Conservation (phyloP, 176 grass and related monocot species). For the Oryza officinalis region DNA sequence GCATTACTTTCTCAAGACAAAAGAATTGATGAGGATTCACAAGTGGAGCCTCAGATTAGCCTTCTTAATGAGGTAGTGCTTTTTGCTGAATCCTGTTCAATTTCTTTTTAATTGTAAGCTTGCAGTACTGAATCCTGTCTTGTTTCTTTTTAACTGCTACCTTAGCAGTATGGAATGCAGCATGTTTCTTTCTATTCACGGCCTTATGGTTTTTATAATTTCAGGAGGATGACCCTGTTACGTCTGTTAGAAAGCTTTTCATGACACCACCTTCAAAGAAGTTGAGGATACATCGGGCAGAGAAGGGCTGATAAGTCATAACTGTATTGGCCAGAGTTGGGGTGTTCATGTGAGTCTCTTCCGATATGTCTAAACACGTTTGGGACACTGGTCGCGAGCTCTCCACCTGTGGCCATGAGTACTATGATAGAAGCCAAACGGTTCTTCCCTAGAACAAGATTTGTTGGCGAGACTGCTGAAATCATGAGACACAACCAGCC, state of each 20-base stretch:
- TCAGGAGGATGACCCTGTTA: constrained; percentile 79
- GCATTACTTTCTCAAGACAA: constrained; percentile 67
- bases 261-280: constrained; percentile 61
- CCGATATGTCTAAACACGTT: not conserved
- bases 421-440: not conserved
- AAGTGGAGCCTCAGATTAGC: constrained; percentile 42
- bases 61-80: constrained; percentile 67
- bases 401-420: not conserved
- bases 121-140: constrained; percentile 34
- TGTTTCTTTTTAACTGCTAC: constrained; percentile 11
- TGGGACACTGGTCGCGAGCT: not conserved
- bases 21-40: constrained; percentile 31
- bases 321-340: constrained; percentile 5
- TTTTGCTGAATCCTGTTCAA: constrained; percentile 37
- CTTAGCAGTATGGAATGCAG: not conserved
- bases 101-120: constrained; percentile 20
- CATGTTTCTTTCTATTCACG: constrained; percentile 15
- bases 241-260: constrained; percentile 86
- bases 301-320: constrained; percentile 44
- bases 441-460: not conserved
- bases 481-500: not conserved
- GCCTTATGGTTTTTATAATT: constrained; percentile 46
- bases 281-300: constrained; percentile 41
- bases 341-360: not conserved
- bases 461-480: not conserved